Percentiles rank a stretch among this genome's conserved stretches.
Evolutionary conservation across 805 yeast genomes (phyloP).

Genomic region (Zygosaccharomyces pseudorouxii): DNA sequence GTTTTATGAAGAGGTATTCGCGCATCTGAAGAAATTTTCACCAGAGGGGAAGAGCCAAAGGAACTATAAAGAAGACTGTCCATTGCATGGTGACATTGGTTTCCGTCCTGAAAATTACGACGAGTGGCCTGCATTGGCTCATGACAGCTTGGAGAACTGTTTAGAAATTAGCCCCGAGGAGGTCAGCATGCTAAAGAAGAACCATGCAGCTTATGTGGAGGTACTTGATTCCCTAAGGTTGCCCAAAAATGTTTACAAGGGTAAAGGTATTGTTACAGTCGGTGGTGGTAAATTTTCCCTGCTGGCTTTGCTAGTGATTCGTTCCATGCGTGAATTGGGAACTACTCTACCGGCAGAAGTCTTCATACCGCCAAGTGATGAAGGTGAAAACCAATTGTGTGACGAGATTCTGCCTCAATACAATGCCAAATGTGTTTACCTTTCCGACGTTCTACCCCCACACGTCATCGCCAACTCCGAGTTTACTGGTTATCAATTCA

Average conservation of each 20-base stretch:
- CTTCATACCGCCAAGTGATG: conserved; percentile 58
- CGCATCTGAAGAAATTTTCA: conserved; percentile 20
- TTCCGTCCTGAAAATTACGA: conserved; percentile 21
- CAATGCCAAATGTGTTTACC: conserved; percentile 55
- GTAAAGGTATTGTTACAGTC: conserved; percentile 48
- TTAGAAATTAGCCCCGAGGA: conserved; percentile 21
- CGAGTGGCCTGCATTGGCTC: conserved; percentile 22
- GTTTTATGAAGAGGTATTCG: conserved; percentile 28
- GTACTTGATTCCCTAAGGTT: conserved; percentile 12
- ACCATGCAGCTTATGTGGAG: conserved; percentile 21
- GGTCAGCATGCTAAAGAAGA: conserved; percentile 14
- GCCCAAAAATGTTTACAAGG: conserved; percentile 38
- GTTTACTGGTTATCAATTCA: conserved; percentile 63
- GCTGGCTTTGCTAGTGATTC: conserved; percentile 60
- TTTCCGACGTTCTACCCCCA: conserved; percentile 51
- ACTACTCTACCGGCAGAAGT: conserved; percentile 76
- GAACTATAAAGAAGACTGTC: conserved; percentile 17
- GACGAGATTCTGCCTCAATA: conserved; percentile 52
- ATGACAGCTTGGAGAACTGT: conserved; percentile 23
- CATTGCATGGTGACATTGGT: conserved; percentile 24
- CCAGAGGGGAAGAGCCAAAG: conserved; percentile 25
- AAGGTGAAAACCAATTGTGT: conserved; percentile 58
- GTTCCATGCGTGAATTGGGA: conserved; percentile 48
- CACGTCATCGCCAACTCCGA: conserved; percentile 39
- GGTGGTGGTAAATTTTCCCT: conserved; percentile 81